Percentiles rank a stretch among this genome's conserved stretches.
Conservation (phyloP, 768 basidiomycete genomes). For the Hypsizygus marmoreus region DNA sequence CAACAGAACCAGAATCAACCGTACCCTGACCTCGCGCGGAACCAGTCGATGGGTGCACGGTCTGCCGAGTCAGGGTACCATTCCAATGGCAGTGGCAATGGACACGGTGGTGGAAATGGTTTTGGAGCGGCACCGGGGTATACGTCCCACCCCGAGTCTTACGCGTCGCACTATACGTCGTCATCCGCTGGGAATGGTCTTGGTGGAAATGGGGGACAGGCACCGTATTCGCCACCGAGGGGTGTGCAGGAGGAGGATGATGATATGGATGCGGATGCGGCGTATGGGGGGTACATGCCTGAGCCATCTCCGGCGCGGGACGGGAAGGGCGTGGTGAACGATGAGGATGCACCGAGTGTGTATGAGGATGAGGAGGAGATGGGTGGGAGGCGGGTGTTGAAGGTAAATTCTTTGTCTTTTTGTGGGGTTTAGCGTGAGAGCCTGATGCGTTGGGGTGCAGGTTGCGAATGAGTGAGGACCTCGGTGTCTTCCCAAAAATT, state of each 20-base stretch:
- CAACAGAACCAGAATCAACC: conserved; percentile 11
- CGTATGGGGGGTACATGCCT: conserved; percentile 37
- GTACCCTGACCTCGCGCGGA: conserved; percentile 12
- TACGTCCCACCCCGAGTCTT: conserved; percentile 6
- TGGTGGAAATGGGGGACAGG: background rate
- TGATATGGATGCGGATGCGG: conserved; percentile 25
- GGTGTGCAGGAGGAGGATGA: background rate
- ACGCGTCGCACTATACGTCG: conserved; percentile 12
- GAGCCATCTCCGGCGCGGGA: conserved; percentile 8
- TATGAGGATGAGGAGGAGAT: conserved; percentile 27
- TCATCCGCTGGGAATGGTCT: background rate
- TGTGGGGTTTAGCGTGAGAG: too few species aligned
- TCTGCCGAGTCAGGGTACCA: background rate
- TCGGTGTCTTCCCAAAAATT: too few species aligned
- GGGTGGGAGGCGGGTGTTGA: conserved; percentile 30
- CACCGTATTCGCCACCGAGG: background rate
- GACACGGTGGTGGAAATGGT: background rate
- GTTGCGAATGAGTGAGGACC: too few species aligned
- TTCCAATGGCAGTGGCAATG: background rate
- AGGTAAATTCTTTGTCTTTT: conserved; percentile 24
- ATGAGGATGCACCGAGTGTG: conserved; percentile 20
- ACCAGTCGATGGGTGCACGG: conserved; percentile 11
- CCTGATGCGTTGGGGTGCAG: too few species aligned
- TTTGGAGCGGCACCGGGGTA: background rate
- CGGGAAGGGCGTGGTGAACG: conserved; percentile 3